Evolutionary conservation across 805 yeast species (phyloP).

Genomic region (Candida krabiensis): DNA sequence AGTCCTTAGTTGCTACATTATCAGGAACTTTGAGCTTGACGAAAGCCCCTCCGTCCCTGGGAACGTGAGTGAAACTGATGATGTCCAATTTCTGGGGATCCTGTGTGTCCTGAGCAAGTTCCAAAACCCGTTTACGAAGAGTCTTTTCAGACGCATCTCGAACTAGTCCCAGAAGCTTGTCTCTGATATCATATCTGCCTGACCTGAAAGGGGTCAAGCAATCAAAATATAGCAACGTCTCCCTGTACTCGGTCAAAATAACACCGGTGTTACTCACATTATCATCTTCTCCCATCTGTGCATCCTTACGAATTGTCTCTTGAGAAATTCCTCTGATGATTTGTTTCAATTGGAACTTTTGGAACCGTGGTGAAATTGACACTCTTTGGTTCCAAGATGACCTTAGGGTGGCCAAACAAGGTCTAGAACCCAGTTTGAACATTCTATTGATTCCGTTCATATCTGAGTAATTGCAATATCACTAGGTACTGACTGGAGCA

Average conservation of each 20-base stretch:
- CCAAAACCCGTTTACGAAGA: constrained; percentile 28
- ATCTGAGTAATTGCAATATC: no score
- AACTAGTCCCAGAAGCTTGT: constrained; percentile 40
- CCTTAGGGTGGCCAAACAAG: no score
- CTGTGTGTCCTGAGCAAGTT: constrained; percentile 38
- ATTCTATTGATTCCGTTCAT: no score
- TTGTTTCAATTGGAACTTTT: no score
- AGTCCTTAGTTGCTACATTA: constrained; percentile 46
- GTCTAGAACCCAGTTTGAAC: no score
- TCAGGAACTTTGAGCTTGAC: constrained; percentile 70
- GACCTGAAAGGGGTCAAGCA: constrained; percentile 45
- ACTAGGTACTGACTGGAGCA: no score
- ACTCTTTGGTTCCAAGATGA: no score
- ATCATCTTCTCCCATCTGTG: constrained; percentile 54
- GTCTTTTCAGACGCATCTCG: constrained; percentile 39
- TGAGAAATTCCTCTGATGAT: constrained; percentile 22
- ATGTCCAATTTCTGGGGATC: constrained; percentile 38
- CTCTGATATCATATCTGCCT: constrained; percentile 46
- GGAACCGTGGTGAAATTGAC: no score
- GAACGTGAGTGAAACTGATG: constrained; percentile 64
- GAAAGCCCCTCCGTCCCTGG: constrained; percentile 92
- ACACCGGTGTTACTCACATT: constrained; percentile 59
- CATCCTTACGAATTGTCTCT: constrained; percentile 33
- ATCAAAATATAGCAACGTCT: constrained; percentile 57
- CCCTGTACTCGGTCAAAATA: constrained; percentile 47